Conservation (phyloP, 2,329 filamentous ascomycete genomes). For the Gnomoniopsis sp. region DNA sequence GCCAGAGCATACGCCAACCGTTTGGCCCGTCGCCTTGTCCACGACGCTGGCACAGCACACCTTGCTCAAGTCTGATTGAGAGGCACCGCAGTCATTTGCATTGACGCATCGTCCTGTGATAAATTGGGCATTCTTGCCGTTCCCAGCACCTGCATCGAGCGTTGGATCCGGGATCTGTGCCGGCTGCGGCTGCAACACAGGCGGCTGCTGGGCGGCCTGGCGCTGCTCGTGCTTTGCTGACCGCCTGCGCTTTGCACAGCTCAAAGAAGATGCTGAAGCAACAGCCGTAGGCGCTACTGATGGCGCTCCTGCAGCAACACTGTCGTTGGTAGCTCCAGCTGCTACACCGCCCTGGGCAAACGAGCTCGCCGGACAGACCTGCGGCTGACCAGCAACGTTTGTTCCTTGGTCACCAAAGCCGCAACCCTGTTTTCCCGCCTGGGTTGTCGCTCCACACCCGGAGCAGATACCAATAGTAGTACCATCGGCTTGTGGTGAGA, state of each 20-base stretch:
- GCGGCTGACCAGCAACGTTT: background rate
- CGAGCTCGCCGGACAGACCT: background rate
- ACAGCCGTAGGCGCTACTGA: background rate
- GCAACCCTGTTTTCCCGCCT: background rate
- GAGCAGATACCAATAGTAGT: background rate
- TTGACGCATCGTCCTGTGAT: slow-evolving; percentile 7
- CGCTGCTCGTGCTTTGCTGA: slow-evolving; percentile 7
- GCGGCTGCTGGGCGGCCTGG: slow-evolving; percentile 7
- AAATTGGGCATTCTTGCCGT: slow-evolving; percentile 10
- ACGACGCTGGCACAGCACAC: slow-evolving; percentile 10
- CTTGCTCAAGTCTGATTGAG: slow-evolving; percentile 4
- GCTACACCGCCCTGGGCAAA: background rate
- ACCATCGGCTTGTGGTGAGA: background rate
- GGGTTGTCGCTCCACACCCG: background rate
- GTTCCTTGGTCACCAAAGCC: background rate
- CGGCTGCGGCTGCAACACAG: slow-evolving; percentile 6
- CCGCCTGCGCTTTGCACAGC: background rate
- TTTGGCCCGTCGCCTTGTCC: background rate
- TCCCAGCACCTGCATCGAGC: background rate
- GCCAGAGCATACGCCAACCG: slow-evolving; percentile 8
- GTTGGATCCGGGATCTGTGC: slow-evolving; percentile 3
- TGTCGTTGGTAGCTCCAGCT: background rate
- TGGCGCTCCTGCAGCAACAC: background rate
- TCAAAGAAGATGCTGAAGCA: background rate
- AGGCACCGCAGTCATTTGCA: slow-evolving; percentile 6